phyloP scores from a whole-genome alignment of 2,329 filamentous ascomycete species.

The Alternaria alternata region DNA sequence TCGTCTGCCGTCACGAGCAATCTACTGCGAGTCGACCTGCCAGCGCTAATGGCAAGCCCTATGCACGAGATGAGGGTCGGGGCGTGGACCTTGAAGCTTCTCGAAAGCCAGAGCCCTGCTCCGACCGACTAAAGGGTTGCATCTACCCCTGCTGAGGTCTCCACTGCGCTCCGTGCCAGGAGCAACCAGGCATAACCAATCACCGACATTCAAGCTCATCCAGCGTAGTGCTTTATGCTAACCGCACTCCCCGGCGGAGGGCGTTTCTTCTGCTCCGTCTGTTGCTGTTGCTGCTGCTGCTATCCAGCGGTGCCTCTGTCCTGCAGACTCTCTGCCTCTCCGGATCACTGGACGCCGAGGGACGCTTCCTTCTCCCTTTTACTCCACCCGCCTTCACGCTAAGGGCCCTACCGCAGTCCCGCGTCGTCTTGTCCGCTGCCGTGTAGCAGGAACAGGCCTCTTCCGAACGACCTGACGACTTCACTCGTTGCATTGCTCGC shows the following conservation, averaged over 20 bases:
- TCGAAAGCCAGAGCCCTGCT: conserved; percentile 10
- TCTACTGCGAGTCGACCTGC: background rate
- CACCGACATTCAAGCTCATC: conserved; percentile 28
- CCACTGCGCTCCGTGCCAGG: conserved; percentile 37
- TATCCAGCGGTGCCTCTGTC: conserved; percentile 20
- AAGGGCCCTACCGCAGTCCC: conserved; percentile 26
- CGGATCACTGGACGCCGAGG: conserved; percentile 2
- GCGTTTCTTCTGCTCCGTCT: conserved; percentile 29
- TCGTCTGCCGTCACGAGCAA: conserved; percentile 11
- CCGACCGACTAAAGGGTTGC: conserved; percentile 41
- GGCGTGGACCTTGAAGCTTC: conserved; percentile 15
- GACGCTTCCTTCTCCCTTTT: conserved; percentile 11
- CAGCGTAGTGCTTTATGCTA: conserved; percentile 42
- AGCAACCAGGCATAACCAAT: conserved; percentile 33
- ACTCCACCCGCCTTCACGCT: conserved; percentile 28
- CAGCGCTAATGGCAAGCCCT: conserved; percentile 13
- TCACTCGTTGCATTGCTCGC: conserved; percentile 4
- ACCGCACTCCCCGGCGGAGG: conserved; percentile 36
- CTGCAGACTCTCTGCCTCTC: conserved; percentile 3
- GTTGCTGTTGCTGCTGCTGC: conserved; percentile 10
- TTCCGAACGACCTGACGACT: conserved; percentile 6
- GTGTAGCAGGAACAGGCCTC: conserved; percentile 41
- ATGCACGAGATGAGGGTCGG: conserved; percentile 14
- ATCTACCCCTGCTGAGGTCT: conserved; percentile 30
- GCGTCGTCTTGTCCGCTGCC: conserved; percentile 29